These are phyloP conservation scores for Dendrobium nobile DNA, from an alignment of 106 monocot species.

Conservation along the genomic window DNA sequence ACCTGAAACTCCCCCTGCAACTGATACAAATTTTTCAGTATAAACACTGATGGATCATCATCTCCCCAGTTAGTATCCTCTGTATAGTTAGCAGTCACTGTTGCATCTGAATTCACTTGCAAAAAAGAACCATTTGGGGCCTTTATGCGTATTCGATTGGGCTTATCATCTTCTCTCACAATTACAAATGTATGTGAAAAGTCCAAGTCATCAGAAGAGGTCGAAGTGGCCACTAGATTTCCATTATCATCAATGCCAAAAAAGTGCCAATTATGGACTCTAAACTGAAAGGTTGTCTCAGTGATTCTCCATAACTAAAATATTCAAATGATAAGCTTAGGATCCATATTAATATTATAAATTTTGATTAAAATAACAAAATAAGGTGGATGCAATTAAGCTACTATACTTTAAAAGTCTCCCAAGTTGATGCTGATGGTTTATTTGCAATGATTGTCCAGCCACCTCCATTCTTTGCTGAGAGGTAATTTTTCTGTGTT, in stretches of 20 bases:
- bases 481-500: conserved; percentile 27
- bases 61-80: conserved; percentile 51
- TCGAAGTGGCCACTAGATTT: conserved; percentile 17
- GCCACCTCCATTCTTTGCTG: conserved; percentile 26
- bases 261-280: conserved; percentile 47
- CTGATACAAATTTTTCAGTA: conserved; percentile 14
- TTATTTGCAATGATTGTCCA: conserved; percentile 29
- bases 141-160: conserved; percentile 37
- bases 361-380: neutral
- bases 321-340: too few relatives aligned
- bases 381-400: neutral
- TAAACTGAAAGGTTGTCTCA: conserved; percentile 35
- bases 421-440: conserved; percentile 24
- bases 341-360: neutral
- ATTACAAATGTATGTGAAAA: conserved; percentile 45
- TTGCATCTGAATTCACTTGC: conserved; percentile 28
- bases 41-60: conserved; percentile 63
- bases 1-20: conserved; percentile 47
- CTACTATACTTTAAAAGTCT: conserved; percentile 28
- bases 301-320: conserved; percentile 21
- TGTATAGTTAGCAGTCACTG: conserved; percentile 39
- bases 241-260: conserved; percentile 17
- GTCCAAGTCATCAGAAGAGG: conserved; percentile 20
- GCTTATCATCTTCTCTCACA: conserved; percentile 22
- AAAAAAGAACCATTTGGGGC: conserved; percentile 57